These are phyloP conservation scores for Crithidia sp. DNA, from an alignment of 208 protist species.

Conservation along the genomic window DNA sequence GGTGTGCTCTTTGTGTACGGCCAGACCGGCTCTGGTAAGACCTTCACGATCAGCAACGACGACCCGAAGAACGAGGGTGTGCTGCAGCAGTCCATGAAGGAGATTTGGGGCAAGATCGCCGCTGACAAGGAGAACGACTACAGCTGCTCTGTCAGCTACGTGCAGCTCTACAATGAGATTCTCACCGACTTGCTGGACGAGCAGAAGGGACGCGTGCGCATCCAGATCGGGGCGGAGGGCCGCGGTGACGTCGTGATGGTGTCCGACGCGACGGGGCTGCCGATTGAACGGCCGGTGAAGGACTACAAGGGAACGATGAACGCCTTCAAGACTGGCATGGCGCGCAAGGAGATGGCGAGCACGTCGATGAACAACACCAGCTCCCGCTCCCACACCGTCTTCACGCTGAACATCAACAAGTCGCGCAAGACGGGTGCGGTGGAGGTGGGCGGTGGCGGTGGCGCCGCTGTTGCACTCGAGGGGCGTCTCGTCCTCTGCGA, in stretches of 20 bases:
- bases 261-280: constrained; percentile 55
- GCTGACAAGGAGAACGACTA: constrained; percentile 80
- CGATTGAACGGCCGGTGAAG: constrained; percentile 64
- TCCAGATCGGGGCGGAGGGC: constrained; percentile 79
- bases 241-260: constrained; percentile 85
- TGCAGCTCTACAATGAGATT: constrained; percentile 93
- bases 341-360: constrained; percentile 86
- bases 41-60: constrained; percentile 92
- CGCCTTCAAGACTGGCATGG: constrained; percentile 81
- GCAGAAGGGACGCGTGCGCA: constrained; percentile 71
- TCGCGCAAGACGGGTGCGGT: constrained; percentile 56
- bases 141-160: constrained; percentile 81
- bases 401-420: constrained; percentile 90
- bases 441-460: constrained; percentile 18
- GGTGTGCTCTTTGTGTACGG: constrained; percentile 92
- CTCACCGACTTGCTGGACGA: constrained; percentile 85
- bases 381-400: constrained; percentile 93
- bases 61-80: constrained; percentile 86
- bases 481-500: constrained; percentile 96
- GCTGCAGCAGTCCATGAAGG: constrained; percentile 77
- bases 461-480: constrained; percentile 61
- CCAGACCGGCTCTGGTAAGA: constrained; percentile 92
- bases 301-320: constrained; percentile 77
- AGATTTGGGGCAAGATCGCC: constrained; percentile 73
- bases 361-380: constrained; percentile 93